Conservation (phyloP, 2,329 filamentous ascomycete genomes). For the Colletotrichum spaethianum region DNA sequence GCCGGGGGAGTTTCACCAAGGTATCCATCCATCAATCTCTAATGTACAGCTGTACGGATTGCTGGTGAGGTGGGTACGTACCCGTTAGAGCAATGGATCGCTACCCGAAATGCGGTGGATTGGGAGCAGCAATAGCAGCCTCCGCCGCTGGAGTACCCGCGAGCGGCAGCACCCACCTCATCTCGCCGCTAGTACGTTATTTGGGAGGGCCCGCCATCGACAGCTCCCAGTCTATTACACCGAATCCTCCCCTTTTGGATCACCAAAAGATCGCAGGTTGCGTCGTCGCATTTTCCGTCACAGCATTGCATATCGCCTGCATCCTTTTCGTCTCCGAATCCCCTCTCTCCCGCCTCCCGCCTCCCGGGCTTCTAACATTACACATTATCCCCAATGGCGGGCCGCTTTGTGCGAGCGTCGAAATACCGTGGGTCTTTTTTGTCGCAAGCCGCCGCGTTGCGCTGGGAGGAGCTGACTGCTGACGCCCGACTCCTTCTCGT, state of each 20-base stretch:
- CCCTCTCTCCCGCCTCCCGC: not conserved
- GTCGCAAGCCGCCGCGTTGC: constrained; percentile 46
- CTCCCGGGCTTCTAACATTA: constrained; percentile 2
- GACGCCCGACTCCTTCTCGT: constrained; percentile 31
- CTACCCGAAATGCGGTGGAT: constrained; percentile 17
- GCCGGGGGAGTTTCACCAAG: constrained; percentile 36
- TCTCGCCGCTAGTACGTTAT: constrained; percentile 33
- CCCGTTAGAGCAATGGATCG: constrained; percentile 16
- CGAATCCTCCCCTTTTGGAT: constrained; percentile 40
- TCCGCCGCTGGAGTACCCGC: constrained; percentile 18
- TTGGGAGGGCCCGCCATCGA: constrained; percentile 31
- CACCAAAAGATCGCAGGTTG: constrained; percentile 30
- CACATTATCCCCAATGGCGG: constrained; percentile 63
- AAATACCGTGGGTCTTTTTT: constrained; percentile 72
- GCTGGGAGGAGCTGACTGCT: constrained; percentile 46
- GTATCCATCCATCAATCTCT: constrained; percentile 29
- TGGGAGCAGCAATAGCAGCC: not conserved
- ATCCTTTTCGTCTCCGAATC: constrained; percentile 6
- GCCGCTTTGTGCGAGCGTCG: constrained; percentile 77
- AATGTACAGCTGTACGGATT: constrained; percentile 17
- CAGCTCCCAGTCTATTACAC: constrained; percentile 38
- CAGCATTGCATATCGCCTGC: constrained; percentile 35
- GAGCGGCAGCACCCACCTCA: constrained; percentile 27
- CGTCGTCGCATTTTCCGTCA: constrained; percentile 33
- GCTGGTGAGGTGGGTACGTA: constrained; percentile 30